These are phyloP conservation scores for Myriosclerotinia curreyana DNA, from an alignment of 2,329 filamentous ascomycete genomes.

Conservation along the genomic window DNA sequence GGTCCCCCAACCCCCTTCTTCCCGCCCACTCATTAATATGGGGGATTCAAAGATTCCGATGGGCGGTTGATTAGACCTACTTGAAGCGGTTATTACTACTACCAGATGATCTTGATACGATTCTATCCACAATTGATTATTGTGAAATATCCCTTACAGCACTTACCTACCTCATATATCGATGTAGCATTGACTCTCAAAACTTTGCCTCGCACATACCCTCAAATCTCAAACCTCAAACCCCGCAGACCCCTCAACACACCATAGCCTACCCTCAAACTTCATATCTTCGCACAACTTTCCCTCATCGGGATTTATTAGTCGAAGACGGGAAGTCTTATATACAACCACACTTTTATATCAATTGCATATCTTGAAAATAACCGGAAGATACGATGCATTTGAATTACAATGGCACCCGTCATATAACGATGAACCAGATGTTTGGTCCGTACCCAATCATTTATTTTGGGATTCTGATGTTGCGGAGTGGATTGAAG, in stretches of 20 bases:
- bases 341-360: slow-evolving; percentile 47
- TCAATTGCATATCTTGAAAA: slow-evolving; percentile 52
- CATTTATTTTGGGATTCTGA: slow-evolving; percentile 60
- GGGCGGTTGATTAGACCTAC: background rate
- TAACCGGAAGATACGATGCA: slow-evolving; percentile 55
- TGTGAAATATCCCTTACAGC: background rate
- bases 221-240: background rate
- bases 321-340: slow-evolving; percentile 43
- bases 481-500: slow-evolving; percentile 61
- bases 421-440: slow-evolving; percentile 49
- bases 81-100: background rate
- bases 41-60: background rate
- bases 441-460: slow-evolving; percentile 55
- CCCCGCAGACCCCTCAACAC: background rate
- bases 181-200: background rate
- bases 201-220: background rate
- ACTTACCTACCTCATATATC: background rate
- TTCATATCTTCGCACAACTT: slow-evolving; percentile 41
- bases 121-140: background rate
- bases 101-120: background rate
- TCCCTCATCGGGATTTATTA: slow-evolving; percentile 40
- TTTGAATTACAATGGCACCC: slow-evolving; percentile 58
- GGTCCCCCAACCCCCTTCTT: no score
- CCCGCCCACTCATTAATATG: background rate
- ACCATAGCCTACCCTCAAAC: slow-evolving; percentile 45